A percentile compares a stretch with the other conserved stretches of the same genome.
Evolutionary conservation across 495 filamentous ascomycete genomes (phyloP).

Genomic region (Viridothelium virens): DNA sequence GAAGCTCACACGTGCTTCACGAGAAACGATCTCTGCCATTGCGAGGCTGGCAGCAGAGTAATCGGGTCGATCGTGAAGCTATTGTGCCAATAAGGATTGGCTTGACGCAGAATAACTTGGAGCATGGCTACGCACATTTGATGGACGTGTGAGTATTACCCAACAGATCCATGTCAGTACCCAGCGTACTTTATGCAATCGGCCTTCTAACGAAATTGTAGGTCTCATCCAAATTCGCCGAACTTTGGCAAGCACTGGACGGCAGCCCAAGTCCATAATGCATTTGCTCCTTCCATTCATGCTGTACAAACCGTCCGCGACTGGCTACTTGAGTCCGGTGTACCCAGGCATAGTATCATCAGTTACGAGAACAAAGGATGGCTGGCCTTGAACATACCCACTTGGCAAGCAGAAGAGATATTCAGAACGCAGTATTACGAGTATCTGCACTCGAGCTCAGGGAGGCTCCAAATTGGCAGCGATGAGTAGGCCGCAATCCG

Average conservation of each 20-base stretch:
- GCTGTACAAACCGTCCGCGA: constrained; percentile 14
- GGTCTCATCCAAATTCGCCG: constrained; percentile 15
- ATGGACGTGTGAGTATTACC: constrained; percentile 11
- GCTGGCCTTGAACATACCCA: constrained; percentile 18
- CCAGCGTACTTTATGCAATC: not conserved
- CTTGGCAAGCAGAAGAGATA: constrained; percentile 14
- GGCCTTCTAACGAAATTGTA: not conserved
- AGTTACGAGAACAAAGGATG: constrained; percentile 18
- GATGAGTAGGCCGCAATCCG: constrained; percentile 8
- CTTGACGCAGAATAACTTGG: constrained; percentile 16
- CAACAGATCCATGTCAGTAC: not conserved
- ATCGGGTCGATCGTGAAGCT: constrained; percentile 11
- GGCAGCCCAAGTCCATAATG: constrained; percentile 11
- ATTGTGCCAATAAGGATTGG: constrained; percentile 13
- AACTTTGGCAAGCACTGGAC: constrained; percentile 17
- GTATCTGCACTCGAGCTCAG: constrained; percentile 15
- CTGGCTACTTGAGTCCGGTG: constrained; percentile 15
- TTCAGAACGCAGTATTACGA: constrained; percentile 16
- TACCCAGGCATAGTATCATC: constrained; percentile 2
- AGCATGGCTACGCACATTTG: constrained; percentile 14
- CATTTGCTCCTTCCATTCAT: constrained; percentile 12
- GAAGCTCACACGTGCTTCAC: constrained; percentile 12
- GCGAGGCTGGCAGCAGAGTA: constrained; percentile 5
- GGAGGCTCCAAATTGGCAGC: constrained; percentile 12
- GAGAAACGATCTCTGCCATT: constrained; percentile 2